These are phyloP conservation scores for Sclerotinia glacialis DNA, from an alignment of 2,329 filamentous ascomycete species.

Conservation along the genomic window DNA sequence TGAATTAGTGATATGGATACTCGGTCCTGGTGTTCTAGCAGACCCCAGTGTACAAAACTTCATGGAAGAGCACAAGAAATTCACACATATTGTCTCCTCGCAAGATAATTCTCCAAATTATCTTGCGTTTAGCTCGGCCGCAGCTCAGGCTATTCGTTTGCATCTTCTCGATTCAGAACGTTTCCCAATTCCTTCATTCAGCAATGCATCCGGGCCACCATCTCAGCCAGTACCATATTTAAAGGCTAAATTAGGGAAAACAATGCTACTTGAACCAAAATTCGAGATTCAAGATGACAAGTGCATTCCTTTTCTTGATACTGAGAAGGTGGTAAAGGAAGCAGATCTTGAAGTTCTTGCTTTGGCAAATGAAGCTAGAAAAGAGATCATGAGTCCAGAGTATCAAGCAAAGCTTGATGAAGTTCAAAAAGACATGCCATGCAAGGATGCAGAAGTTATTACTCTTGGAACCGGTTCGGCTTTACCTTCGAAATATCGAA, in stretches of 20 bases:
- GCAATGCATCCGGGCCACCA: constrained; percentile 40
- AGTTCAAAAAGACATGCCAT: constrained; percentile 63
- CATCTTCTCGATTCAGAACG: constrained; percentile 69
- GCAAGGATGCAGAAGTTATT: constrained; percentile 76
- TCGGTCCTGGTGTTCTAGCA: constrained; percentile 64
- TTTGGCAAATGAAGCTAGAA: constrained; percentile 51
- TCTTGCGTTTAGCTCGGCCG: constrained; percentile 65
- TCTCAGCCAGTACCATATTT: constrained; percentile 25
- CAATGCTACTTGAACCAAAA: constrained; percentile 35
- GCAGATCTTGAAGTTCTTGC: constrained; percentile 46
- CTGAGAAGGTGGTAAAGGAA: constrained; percentile 44
- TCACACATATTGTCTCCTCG: constrained; percentile 77
- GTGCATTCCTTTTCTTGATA: constrained; percentile 50
- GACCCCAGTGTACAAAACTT: constrained; percentile 66
- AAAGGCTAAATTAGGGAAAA: constrained; percentile 31
- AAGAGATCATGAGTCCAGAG: constrained; percentile 42
- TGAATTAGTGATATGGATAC: constrained; percentile 73
- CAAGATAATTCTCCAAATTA: constrained; percentile 72
- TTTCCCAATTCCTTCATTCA: constrained; percentile 70
- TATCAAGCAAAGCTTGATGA: constrained; percentile 51
- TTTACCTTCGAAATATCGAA: constrained; percentile 86
- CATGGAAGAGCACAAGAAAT: constrained; percentile 57
- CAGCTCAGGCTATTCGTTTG: constrained; percentile 65
- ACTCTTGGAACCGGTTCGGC: constrained; percentile 90
- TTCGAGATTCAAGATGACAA: constrained; percentile 44